These are phyloP conservation scores for Myxozyma vanderwaltii DNA, from an alignment of 805 yeast genomes.

Conservation along the genomic window DNA sequence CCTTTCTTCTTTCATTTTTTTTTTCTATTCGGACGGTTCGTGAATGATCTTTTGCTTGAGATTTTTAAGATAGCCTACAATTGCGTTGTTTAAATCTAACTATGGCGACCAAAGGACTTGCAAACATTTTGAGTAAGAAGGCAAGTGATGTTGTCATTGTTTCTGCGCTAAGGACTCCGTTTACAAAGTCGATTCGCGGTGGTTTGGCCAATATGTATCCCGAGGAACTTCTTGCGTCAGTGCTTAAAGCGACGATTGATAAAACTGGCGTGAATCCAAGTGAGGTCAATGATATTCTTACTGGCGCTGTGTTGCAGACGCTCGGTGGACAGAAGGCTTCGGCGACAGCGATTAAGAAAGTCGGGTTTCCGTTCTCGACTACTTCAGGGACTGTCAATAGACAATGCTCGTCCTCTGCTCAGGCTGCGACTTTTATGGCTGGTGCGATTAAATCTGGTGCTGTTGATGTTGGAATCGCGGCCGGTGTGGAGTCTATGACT, in stretches of 20 bases:
- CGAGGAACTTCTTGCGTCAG: slow-evolving; percentile 43
- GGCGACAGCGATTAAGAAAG: slow-evolving; percentile 44
- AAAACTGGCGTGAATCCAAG: slow-evolving; percentile 38
- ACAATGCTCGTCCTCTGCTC: slow-evolving; percentile 49
- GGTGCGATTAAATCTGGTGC: slow-evolving; percentile 43
- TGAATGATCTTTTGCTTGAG: no score
- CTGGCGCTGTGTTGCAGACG: slow-evolving; percentile 46
- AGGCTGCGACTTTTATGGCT: slow-evolving; percentile 45
- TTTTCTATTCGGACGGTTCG: background rate
- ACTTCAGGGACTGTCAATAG: slow-evolving; percentile 46
- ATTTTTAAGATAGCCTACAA: no score
- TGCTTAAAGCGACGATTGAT: slow-evolving; percentile 41
- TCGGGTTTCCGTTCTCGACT: slow-evolving; percentile 44
- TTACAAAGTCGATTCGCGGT: slow-evolving; percentile 46
- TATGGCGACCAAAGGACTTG: slow-evolving; percentile 16
- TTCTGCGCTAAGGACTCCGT: slow-evolving; percentile 45
- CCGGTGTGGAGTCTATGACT: slow-evolving; percentile 51
- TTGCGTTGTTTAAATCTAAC: no score
- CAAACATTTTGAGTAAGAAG: slow-evolving; percentile 10
- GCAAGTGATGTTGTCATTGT: slow-evolving; percentile 44
- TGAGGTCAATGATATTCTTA: slow-evolving; percentile 44
- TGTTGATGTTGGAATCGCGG: slow-evolving; percentile 44
- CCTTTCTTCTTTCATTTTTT: background rate
- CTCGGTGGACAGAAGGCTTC: slow-evolving; percentile 47
- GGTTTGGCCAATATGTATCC: slow-evolving; percentile 45